These are phyloP conservation scores for Sordaria brevicollis DNA, from an alignment of 495 filamentous ascomycete genomes.

Conservation along the genomic window DNA sequence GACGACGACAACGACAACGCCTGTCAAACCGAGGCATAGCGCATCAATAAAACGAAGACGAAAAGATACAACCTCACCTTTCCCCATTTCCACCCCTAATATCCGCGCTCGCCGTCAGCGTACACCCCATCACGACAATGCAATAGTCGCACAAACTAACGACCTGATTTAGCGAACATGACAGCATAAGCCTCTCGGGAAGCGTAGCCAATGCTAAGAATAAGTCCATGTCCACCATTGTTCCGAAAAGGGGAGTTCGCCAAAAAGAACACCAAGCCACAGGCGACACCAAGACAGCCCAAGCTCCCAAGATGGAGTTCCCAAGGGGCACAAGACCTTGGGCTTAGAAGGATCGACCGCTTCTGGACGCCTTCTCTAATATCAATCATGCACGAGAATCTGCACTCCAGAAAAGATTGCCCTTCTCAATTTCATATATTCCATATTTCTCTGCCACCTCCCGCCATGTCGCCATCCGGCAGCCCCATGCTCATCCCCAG, in stretches of 20 bases:
- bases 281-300: not conserved
- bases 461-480: not conserved
- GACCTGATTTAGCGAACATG: not conserved
- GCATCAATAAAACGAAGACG: not conserved
- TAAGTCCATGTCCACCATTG: not conserved
- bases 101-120: not conserved
- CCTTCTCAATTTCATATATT: not conserved
- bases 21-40: not conserved
- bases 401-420: not conserved
- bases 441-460: not conserved
- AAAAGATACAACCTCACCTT: not conserved
- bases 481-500: not conserved
- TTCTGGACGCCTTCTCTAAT: not conserved
- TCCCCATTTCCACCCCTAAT: not conserved
- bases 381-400: not conserved
- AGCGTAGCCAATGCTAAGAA: not conserved
- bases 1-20: not conserved
- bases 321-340: not conserved
- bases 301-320: not conserved
- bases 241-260: not conserved
- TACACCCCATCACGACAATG: not conserved
- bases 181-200: not conserved
- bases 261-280: not conserved
- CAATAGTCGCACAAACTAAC: not conserved
- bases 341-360: not conserved